Percentiles rank a stretch among this genome's conserved stretches.
phyloP scores from a whole-genome alignment of 2,329 filamentous ascomycete genomes.

The Monascus ruber region DNA sequence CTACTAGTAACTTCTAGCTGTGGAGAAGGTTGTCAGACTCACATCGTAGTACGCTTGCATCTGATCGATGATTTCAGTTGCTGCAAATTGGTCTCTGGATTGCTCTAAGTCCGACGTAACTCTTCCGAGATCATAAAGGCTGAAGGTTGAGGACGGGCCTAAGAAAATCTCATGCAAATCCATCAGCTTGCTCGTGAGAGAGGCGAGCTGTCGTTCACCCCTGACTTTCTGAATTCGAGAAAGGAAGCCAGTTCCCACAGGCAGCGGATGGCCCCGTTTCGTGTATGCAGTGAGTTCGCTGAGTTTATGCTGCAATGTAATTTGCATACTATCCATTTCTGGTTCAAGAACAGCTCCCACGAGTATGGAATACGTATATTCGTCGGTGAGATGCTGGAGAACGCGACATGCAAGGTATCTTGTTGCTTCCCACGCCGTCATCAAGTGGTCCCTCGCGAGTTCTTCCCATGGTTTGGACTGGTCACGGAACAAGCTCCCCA shows the following conservation, averaged over 20 bases:
- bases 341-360: constrained; percentile 9
- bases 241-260: constrained; percentile 8
- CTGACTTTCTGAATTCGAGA: constrained; percentile 2
- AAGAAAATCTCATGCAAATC: background rate
- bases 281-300: constrained; percentile 11
- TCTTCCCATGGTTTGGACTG: constrained; percentile 22
- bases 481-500: constrained; percentile 22
- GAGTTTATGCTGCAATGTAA: constrained; percentile 10
- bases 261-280: constrained; percentile 15
- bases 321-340: constrained; percentile 11
- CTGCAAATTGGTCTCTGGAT: constrained; percentile 22
- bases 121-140: background rate
- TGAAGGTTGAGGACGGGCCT: background rate
- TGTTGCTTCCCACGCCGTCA: constrained; percentile 12
- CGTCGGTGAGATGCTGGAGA: constrained; percentile 14
- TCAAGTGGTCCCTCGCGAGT: constrained; percentile 14
- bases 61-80: constrained; percentile 33
- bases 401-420: constrained; percentile 11
- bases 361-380: constrained; percentile 9
- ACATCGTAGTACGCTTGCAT: constrained; percentile 38
- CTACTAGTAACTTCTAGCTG: constrained; percentile 5
- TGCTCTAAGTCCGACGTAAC: background rate
- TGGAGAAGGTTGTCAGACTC: constrained; percentile 11
- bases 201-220: constrained; percentile 2
- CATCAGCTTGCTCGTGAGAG: constrained; percentile 1